Percentiles rank a stretch among this genome's conserved stretches.
These are phyloP conservation scores for Talaromyces sp. DNA, from an alignment of 2,329 filamentous ascomycete species.

Conservation along the genomic window DNA sequence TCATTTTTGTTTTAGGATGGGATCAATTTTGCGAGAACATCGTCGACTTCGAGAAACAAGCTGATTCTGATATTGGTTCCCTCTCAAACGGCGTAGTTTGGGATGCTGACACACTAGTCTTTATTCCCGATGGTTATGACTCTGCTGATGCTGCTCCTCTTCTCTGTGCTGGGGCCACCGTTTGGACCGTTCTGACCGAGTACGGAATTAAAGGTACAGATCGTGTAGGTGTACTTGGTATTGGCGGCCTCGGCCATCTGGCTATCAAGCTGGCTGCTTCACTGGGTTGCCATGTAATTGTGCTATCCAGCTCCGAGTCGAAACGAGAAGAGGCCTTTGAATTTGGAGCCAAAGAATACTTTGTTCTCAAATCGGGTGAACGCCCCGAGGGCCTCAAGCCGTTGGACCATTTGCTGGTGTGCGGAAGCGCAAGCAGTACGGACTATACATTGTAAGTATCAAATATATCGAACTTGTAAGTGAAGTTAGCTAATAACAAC, in stretches of 20 bases:
- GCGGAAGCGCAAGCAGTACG: not conserved
- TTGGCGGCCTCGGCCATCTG: constrained; percentile 66
- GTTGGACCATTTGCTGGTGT: constrained; percentile 5
- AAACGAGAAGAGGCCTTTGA: constrained; percentile 22
- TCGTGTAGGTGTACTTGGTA: constrained; percentile 62
- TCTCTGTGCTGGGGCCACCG: constrained; percentile 33
- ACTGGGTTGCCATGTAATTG: constrained; percentile 54
- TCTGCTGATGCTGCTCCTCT: constrained; percentile 26
- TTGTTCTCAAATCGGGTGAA: constrained; percentile 46
- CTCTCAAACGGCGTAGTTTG: constrained; percentile 28
- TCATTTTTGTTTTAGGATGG: not conserved
- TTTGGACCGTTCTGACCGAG: constrained; percentile 50
- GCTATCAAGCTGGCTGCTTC: constrained; percentile 63
- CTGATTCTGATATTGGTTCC: constrained; percentile 26
- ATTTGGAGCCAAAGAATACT: constrained; percentile 58
- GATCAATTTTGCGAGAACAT: not conserved
- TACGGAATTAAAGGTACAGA: constrained; percentile 59
- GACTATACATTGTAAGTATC: constrained; percentile 4
- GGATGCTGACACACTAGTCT: constrained; percentile 30
- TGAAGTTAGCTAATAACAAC: not conserved
- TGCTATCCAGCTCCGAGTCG: constrained; percentile 20
- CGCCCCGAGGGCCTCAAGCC: constrained; percentile 59
- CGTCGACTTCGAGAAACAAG: constrained; percentile 25
- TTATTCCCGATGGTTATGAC: constrained; percentile 26
- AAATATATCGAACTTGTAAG: not conserved